phyloP scores from a whole-genome alignment of 768 basidiomycete species.

The Exsudoporus frostii region DNA sequence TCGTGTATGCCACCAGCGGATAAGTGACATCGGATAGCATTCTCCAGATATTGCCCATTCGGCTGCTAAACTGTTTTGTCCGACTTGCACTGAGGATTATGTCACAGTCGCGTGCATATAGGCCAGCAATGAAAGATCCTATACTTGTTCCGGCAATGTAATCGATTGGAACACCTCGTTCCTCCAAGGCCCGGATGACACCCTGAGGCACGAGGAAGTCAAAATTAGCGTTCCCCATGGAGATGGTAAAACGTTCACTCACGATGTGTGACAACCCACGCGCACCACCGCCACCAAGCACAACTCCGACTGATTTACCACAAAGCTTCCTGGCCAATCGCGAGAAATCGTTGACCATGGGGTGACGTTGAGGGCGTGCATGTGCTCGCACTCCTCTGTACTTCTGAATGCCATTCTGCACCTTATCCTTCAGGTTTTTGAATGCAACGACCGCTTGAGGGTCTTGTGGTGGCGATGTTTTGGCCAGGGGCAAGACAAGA shows the following conservation, averaged over 20 bases:
- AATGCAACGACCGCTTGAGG: constrained; percentile 86
- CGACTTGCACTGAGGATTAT: constrained; percentile 80
- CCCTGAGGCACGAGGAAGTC: constrained; percentile 51
- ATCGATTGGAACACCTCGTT: constrained; percentile 90
- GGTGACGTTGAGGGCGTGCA: constrained; percentile 68
- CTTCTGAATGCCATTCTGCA: constrained; percentile 84
- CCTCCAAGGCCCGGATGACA: constrained; percentile 88
- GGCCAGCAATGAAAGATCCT: constrained; percentile 86
- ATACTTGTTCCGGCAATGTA: constrained; percentile 94
- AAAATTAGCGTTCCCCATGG: constrained; percentile 9
- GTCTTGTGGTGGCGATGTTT: constrained; percentile 65
- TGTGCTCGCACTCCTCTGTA: constrained; percentile 69
- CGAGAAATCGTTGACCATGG: constrained; percentile 88
- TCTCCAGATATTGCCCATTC: constrained; percentile 95
- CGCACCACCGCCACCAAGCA: constrained; percentile 97
- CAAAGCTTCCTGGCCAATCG: constrained; percentile 87
- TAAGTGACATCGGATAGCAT: constrained; percentile 89
- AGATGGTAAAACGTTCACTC: constrained; percentile 24
- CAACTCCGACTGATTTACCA: constrained; percentile 89
- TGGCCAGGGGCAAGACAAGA: constrained; percentile 60
- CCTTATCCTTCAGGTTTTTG: constrained; percentile 89
- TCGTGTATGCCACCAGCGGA: constrained; percentile 74
- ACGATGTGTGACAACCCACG: constrained; percentile 78
- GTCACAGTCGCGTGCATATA: constrained; percentile 94
- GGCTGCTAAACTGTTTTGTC: constrained; percentile 84